These are phyloP conservation scores for Gardenia jasminoides DNA, from an alignment of 257 asterid genomes.

Conservation along the genomic window DNA sequence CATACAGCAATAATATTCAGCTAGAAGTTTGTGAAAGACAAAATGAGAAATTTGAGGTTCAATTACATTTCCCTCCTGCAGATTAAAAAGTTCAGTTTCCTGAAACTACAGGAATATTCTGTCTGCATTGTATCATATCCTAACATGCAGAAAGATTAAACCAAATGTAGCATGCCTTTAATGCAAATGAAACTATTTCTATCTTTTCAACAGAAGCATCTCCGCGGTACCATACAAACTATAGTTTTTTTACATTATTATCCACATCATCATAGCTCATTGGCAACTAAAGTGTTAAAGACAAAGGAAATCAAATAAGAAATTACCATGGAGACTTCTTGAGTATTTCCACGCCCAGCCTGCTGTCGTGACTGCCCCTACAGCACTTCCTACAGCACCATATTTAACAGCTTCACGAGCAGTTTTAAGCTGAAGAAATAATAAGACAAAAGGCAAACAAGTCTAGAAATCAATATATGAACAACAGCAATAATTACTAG, in stretches of 20 bases:
- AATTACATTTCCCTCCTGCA: not conserved
- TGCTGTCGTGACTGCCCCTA: slow-evolving; percentile 77
- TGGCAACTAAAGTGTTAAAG: not conserved
- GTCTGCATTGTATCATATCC: not conserved
- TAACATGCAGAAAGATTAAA: too few relatives aligned
- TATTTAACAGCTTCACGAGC: slow-evolving; percentile 67
- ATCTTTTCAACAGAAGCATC: not conserved
- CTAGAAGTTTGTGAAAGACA: not conserved
- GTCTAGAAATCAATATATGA: not conserved
- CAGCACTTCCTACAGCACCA: slow-evolving; percentile 65
- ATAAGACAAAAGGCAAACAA: not conserved
- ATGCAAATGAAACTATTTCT: not conserved
- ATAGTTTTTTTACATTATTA: not conserved
- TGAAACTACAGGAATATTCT: not conserved
- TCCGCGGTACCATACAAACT: too few relatives aligned
- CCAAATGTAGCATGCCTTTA: not conserved
- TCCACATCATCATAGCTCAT: not conserved
- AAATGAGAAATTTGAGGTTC: not conserved
- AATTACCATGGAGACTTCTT: slow-evolving; percentile 79
- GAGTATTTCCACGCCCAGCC: slow-evolving; percentile 83
- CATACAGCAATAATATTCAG: not conserved
- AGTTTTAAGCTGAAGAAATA: slow-evolving; percentile 69
- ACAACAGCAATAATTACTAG: not conserved
- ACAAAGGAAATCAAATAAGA: not conserved
- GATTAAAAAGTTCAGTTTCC: not conserved